These are phyloP conservation scores for Epichloe hybrida DNA, from an alignment of 2,329 filamentous ascomycete species.

Conservation along the genomic window DNA sequence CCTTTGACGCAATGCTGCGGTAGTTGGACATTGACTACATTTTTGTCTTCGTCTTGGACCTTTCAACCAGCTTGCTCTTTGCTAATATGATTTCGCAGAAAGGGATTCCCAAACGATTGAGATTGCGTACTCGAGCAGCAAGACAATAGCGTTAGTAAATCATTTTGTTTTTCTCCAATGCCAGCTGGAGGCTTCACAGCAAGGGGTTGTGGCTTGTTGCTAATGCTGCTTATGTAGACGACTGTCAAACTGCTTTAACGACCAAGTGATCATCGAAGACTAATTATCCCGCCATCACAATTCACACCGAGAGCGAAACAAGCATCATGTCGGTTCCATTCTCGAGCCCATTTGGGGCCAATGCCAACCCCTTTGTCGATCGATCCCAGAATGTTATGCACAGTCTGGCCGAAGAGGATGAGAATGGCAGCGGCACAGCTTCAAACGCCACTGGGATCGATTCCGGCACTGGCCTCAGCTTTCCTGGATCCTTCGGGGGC, in stretches of 20 bases:
- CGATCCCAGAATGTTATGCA: conserved; percentile 29
- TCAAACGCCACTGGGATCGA: conserved; percentile 19
- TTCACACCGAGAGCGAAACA: neutral
- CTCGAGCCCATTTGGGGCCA: conserved; percentile 55
- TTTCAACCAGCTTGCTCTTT: neutral
- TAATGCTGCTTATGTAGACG: neutral
- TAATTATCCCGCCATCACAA: neutral
- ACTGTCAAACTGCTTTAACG: neutral
- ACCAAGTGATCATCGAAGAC: neutral
- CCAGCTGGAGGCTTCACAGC: neutral
- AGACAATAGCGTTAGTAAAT: neutral
- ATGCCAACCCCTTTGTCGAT: conserved; percentile 59
- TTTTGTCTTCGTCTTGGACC: neutral
- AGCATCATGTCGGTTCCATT: conserved; percentile 59
- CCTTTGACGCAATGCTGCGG: neutral
- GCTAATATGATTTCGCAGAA: neutral
- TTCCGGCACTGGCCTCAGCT: conserved; percentile 35
- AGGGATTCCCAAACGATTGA: neutral
- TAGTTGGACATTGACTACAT: neutral
- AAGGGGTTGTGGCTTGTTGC: neutral
- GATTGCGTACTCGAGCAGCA: neutral
- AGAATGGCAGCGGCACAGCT: conserved; percentile 60
- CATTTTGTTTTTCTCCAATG: neutral
- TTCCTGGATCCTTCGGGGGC: conserved; percentile 40
- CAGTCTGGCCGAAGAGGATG: conserved; percentile 67